Evolutionary conservation across 345 rosid species (phyloP), one percentile per base, ranked within the genome.

Genomic region (Hirschfeldia incana): DNA sequence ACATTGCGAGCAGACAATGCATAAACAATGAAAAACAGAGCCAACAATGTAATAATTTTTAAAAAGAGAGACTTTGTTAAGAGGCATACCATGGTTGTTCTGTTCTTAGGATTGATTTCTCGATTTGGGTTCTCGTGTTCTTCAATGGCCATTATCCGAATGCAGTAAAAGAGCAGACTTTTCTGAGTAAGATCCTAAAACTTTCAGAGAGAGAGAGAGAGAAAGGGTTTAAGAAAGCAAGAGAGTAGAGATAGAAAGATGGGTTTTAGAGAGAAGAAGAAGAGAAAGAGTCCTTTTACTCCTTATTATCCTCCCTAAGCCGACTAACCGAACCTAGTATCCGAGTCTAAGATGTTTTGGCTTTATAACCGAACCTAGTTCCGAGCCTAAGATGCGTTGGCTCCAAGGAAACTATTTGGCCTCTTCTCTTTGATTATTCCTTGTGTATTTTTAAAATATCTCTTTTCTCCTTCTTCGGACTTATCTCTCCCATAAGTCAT

Each of bases 81-180:
- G 2, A 10, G 0, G 28, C 8, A 64, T 78, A 93, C 97, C 94
- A 88, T 87, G 83, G 86, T 79, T 87, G 87, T 82, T 39, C 90
- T 82, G 80, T 83, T 88, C 80, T 84, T 86, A 51, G 94, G 91
- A 69, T 85, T 89, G 87, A 88, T 81, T 86, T 87, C 90, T 66
- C 87, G 87, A 74, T 80, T 89, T 49, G 96, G 70, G 75, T 90
- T 76, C 55, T 91, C 91, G 46, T 91, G 88, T 75, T 87, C 85
- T 44, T 86, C 57, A 51, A 51, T 51, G 57, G 57, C 57, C 57
- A 51, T 51, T 51, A 21, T 51, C 21, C 2, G 21, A 51, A 51
- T n/a, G 21, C 21, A 5, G 57, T 51, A 51, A 51, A 51, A 5
- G 57, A 51, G 8, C 17, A 51, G 17, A 51, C 57, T 51, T 51